Percentiles rank a stretch among this genome's conserved stretches.
Conservation (phyloP, 495 filamentous ascomycete species). For the Lepidopterella palustris region DNA sequence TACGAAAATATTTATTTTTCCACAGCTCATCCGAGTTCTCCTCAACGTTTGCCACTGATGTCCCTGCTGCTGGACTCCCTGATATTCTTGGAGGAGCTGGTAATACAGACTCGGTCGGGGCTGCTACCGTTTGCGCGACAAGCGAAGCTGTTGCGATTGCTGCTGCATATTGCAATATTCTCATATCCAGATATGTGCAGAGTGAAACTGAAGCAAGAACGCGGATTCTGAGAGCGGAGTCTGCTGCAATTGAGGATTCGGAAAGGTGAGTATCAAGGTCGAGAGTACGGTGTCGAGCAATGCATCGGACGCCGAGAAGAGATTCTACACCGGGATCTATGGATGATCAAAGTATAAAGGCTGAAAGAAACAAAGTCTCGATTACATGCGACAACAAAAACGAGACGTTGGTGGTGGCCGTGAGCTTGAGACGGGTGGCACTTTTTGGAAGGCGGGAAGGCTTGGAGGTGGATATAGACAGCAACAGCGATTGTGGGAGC, state of each 20-base stretch:
- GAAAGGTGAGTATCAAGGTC: too few species aligned
- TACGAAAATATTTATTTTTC: slow-evolving; percentile 26
- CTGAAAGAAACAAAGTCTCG: too few species aligned
- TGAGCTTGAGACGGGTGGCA: too few species aligned
- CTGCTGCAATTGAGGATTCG: not conserved
- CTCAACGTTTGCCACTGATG: not conserved
- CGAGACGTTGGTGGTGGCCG: too few species aligned
- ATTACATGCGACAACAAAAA: too few species aligned
- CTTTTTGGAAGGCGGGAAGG: too few species aligned
- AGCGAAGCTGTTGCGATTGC: slow-evolving; percentile 7
- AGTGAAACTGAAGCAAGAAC: not conserved
- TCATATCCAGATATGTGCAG: slow-evolving; percentile 9
- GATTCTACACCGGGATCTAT: too few species aligned
- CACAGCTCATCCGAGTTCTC: not conserved
- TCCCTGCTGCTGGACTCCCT: not conserved
- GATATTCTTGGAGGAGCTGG: not conserved
- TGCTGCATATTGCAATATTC: slow-evolving; percentile 12
- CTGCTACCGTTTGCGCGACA: slow-evolving; percentile 5
- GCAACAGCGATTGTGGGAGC: too few species aligned
- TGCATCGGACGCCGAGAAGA: too few species aligned
- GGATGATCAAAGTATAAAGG: too few species aligned
- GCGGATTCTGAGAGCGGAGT: not conserved
- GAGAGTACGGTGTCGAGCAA: too few species aligned
- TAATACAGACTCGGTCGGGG: not conserved
- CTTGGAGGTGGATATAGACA: too few species aligned